phyloP scores from a whole-genome alignment of 371 early-diverging fungal genomes.

The Blyttiomyces sp. region DNA sequence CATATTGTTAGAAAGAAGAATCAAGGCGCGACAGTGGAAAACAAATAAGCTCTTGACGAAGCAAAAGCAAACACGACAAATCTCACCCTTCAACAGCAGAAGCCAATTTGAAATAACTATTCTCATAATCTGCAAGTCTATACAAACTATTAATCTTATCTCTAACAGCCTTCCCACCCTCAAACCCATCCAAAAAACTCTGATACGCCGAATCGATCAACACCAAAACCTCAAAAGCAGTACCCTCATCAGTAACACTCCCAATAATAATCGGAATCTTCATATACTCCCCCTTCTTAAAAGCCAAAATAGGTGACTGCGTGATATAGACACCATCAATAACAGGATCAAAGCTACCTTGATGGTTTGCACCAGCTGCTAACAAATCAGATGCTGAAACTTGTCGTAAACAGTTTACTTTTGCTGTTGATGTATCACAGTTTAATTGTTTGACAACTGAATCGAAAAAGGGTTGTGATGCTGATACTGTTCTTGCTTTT shows the following conservation, averaged over 20 bases:
- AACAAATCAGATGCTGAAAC: no score
- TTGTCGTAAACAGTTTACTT: no score
- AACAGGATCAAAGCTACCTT: no score
- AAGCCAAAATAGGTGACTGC: neutral
- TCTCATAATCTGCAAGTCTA: no score
- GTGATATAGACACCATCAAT: neutral
- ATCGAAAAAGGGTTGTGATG: no score
- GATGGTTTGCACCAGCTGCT: no score
- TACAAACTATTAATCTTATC: no score
- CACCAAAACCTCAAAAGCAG: neutral
- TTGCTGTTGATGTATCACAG: no score
- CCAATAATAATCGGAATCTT: neutral
- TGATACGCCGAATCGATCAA: neutral
- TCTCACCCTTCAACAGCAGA: neutral
- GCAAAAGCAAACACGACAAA: neutral
- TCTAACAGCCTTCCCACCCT: no score
- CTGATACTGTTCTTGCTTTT: no score
- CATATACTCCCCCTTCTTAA: neutral
- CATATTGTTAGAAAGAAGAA: no score
- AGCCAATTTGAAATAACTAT: neutral
- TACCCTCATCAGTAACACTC: neutral
- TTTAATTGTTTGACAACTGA: no score
- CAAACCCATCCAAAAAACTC: neutral
- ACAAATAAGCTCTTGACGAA: neutral
- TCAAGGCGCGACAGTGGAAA: neutral